These are phyloP conservation scores for maize (Zea mays) DNA, from an alignment of 176 grass and related monocot species.

Conservation along the genomic window DNA sequence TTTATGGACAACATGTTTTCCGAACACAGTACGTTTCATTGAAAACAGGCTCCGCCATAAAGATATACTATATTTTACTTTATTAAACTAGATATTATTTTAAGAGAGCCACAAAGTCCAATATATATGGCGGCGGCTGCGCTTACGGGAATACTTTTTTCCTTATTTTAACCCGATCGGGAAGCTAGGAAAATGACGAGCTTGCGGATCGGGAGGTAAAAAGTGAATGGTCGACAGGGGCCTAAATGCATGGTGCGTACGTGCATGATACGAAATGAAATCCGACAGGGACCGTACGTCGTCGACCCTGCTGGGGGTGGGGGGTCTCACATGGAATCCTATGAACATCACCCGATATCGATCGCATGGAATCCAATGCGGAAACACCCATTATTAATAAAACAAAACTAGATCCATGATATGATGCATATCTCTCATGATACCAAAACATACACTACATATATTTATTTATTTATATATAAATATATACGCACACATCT, in stretches of 20 bases:
- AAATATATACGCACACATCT: neutral
- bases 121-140: no score
- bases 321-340: conserved; percentile 35
- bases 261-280: conserved; percentile 38
- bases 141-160: no score
- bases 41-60: no score
- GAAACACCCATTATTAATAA: conserved; percentile 13
- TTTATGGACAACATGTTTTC: no score
- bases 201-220: no score
- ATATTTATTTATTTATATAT: neutral
- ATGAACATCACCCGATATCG: neutral
- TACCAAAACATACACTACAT: neutral
- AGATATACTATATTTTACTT: no score
- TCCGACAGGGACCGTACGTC: conserved; percentile 27
- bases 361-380: conserved; percentile 45
- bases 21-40: no score
- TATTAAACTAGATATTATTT: no score
- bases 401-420: conserved; percentile 6
- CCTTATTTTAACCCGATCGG: no score
- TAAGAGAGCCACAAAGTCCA: no score
- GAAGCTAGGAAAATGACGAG: no score
- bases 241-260: conserved; percentile 16
- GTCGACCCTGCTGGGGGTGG: no score
- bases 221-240: neutral
- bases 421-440: conserved; percentile 20